Conservation (phyloP, 1,284 basidiomycete genomes). For the Cryptococcus hybrid region DNA sequence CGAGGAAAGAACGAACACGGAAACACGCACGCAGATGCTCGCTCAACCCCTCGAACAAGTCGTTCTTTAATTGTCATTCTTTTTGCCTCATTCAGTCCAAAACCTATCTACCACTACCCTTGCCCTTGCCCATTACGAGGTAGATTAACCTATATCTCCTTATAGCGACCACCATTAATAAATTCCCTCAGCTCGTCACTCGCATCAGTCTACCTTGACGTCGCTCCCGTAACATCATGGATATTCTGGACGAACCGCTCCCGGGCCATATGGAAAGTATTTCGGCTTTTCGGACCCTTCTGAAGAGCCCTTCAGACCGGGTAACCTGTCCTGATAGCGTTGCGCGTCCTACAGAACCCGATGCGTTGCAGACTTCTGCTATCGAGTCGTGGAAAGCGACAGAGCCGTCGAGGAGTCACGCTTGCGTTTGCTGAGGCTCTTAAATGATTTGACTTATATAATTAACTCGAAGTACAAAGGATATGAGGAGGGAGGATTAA, state of each 20-base stretch:
- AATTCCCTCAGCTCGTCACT: no score
- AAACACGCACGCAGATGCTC: no score
- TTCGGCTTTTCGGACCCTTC: slow-evolving; percentile 21
- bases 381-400: slow-evolving; percentile 24
- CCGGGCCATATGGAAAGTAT: slow-evolving; percentile 1
- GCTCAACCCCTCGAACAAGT: no score
- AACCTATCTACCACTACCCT: no score
- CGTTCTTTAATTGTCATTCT: no score
- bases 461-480: slow-evolving; percentile 15
- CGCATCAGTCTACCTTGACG: no score
- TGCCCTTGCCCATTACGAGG: no score
- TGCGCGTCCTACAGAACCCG: slow-evolving; percentile 1
- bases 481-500: background rate
- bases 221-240: background rate
- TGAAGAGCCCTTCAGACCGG: slow-evolving; percentile 17
- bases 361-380: slow-evolving; percentile 18
- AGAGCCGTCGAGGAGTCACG: slow-evolving; percentile 17
- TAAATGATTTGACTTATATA: slow-evolving; percentile 16
- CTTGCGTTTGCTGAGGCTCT: slow-evolving; percentile 9
- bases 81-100: no score
- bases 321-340: slow-evolving; percentile 11
- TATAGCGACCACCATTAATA: no score
- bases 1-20: no score
- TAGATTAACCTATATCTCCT: no score
- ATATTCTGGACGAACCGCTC: background rate